Evolutionary conservation across 192 early-diverging fungal genomes (phyloP), one percentile per base, ranked within the genome.

Genomic region (Linnemannia hyalina): DNA sequence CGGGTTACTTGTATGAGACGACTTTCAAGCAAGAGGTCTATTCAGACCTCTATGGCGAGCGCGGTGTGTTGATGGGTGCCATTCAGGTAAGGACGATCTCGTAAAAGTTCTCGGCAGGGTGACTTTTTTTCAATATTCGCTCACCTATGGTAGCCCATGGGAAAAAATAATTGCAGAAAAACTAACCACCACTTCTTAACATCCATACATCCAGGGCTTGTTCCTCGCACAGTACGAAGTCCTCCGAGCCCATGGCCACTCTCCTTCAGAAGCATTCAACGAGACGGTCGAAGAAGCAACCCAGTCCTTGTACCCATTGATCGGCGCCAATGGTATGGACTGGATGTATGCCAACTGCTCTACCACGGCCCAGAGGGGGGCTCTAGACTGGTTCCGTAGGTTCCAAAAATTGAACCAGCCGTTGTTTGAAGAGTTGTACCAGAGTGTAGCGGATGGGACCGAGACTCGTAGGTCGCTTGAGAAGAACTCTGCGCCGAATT

Each of bases 251-350:
- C 93, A 95, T 80, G 98, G 97, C 78, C 97, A 99, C 94, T 93
- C 95, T 42, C 98, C 98, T 70, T 99, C 98, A 29, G 98, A 99
- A 89, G 98, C 98, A 9, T 99, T 97, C 94, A 99, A 99, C 93
- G 98, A 99, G 92, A 99, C 98, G 76, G 98, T 99, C 77, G 98
- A 99, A 92, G 98, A 99, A 89, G 98, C 97, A 60, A 99, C 98
- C 15, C 97, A 99, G 90, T 99, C 98, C 60, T 92, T 99, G 75
- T 97, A 97, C 90, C 98, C 98, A 29, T 92, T 99, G 84, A 95
- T 99, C 82, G 96, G 96, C 83, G 96, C 96, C 89, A 96, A 97
- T 83, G 98, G 98, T 77, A 98, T 98, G 97, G 95, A 97, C 90
- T 84, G 85, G 85, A 99, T 99, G 97, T 99, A 97, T 90, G 95